phyloP scores from a whole-genome alignment of 2,329 filamentous ascomycete genomes.

The Samsoniella hepiali region DNA sequence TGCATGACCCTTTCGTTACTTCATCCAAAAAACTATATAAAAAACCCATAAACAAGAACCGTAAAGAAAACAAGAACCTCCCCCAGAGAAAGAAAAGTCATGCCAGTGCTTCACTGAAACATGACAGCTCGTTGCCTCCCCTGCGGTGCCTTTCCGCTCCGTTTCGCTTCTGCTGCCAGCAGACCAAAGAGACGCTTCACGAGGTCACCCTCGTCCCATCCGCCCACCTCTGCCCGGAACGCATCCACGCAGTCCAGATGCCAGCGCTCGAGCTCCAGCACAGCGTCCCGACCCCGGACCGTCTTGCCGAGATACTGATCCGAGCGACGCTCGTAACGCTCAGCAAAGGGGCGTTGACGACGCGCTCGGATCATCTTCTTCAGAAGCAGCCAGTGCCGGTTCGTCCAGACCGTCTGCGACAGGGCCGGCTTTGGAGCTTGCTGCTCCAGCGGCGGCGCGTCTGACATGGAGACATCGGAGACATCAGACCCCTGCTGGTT shows the following conservation, averaged over 20 bases:
- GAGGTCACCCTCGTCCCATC: constrained; percentile 48
- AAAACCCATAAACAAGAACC: neutral
- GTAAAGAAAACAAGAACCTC: neutral
- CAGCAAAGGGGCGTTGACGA: constrained; percentile 36
- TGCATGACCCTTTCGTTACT: neutral
- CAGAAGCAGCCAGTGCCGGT: constrained; percentile 52
- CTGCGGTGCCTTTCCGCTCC: constrained; percentile 22
- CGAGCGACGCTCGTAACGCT: constrained; percentile 28
- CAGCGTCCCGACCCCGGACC: constrained; percentile 44
- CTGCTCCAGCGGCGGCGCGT: constrained; percentile 25
- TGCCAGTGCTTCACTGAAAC: constrained; percentile 29
- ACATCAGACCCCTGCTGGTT: constrained; percentile 28
- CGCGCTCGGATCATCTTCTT: constrained; percentile 51
- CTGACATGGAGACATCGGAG: constrained; percentile 29
- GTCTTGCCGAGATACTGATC: constrained; percentile 45
- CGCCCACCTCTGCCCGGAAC: constrained; percentile 46
- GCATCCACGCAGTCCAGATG: constrained; percentile 57
- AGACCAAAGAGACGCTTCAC: constrained; percentile 53
- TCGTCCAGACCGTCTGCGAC: constrained; percentile 46
- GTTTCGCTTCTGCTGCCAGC: constrained; percentile 46
- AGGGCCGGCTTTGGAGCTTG: constrained; percentile 24
- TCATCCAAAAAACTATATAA: neutral
- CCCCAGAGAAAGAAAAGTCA: too few species aligned
- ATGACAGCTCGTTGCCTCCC: constrained; percentile 26
- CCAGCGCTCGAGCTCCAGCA: constrained; percentile 51